Evolutionary conservation across 2,329 filamentous ascomycete species (phyloP).

Genomic region (Anisogramma anomala): DNA sequence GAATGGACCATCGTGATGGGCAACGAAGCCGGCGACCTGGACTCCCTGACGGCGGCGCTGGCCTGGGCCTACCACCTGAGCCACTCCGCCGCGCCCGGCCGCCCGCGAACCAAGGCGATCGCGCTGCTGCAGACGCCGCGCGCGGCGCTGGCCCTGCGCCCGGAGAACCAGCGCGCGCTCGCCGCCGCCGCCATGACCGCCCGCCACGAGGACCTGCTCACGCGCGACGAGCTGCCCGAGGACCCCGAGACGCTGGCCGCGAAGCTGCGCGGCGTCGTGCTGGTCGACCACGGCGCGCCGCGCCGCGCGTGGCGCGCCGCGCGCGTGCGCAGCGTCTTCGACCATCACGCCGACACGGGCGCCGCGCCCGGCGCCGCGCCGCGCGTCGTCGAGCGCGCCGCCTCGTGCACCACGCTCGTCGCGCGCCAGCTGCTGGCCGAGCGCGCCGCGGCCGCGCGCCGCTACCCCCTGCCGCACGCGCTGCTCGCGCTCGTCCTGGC

Average conservation of each 20-base stretch:
- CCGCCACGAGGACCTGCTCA: constrained; percentile 33
- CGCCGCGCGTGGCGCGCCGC: constrained; percentile 32
- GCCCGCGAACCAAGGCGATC: constrained; percentile 33
- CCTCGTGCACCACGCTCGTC: constrained; percentile 34
- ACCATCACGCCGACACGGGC: constrained; percentile 33
- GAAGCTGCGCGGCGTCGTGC: constrained; percentile 32
- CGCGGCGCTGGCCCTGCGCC: constrained; percentile 33
- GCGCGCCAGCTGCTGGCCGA: constrained; percentile 35
- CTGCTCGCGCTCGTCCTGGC: constrained; percentile 35
- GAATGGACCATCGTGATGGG: constrained; percentile 35
- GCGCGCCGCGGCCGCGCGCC: constrained; percentile 28
- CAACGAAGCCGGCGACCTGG: constrained; percentile 33
- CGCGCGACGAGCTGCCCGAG: constrained; percentile 35
- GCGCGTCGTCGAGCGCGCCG: constrained; percentile 31
- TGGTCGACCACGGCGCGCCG: constrained; percentile 33
- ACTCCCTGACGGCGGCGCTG: constrained; percentile 32
- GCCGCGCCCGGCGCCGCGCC: constrained; percentile 29
- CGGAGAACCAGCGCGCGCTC: constrained; percentile 34
- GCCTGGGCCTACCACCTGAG: constrained; percentile 36
- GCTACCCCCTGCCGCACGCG: constrained; percentile 36
- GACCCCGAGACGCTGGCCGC: constrained; percentile 31
- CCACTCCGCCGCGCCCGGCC: constrained; percentile 29
- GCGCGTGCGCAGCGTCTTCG: constrained; percentile 33
- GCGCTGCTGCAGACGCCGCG: constrained; percentile 34
- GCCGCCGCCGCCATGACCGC: constrained; percentile 33